Evolutionary conservation across 176 grass and related monocot species (phyloP), one percentile per base, ranked within the genome.

Genomic region (Triticum urartu): DNA sequence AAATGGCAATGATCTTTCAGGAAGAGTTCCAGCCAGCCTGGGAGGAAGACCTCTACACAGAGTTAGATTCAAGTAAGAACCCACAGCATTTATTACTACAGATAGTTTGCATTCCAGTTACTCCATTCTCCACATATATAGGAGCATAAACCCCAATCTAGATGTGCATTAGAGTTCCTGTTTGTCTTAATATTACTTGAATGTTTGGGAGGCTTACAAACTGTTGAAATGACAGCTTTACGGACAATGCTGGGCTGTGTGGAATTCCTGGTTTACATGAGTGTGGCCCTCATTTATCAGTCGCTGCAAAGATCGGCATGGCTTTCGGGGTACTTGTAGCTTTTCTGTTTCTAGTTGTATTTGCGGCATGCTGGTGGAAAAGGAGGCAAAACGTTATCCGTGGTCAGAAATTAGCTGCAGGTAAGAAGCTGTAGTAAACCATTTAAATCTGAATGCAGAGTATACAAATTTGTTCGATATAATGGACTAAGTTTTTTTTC

Each of bases 11-110:
- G 84, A 22, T 88, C 87, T 99, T 64, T 94, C 97, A 40, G 97
- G 97, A 85, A 94, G 84, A 77, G 94, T 99, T 86, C 97, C 97
- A 11, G 90, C 92, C 72, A 94, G 65, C 62, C 86, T 99, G 32
- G 97, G 97, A 42, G 97, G 97, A 87, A 95, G 97, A 72, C 94
- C 94, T 84, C 89, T 99, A 74, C 97, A 96, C 82, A 91, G 97
- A 86, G 97, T 92, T 88, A 91, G 97, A 83, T 99, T 99, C 63
- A 99, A 99, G 97, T 96, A 89, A 94, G 84, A 69, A 64, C 38
- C 5, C 25, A 20, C 70, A 63, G 10, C 9, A 4, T 36, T 7
- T 64, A 2, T 79, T n/a, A 9, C 22, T 52, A 47, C 43, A 68
- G 7, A 22, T 71, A 71, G 56, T 50, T 66, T 76, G 10, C 21